Percentiles rank a stretch among this genome's conserved stretches.
Conservation (phyloP, 1,139 yeast species). For the Yamadazyma triangularis region DNA sequence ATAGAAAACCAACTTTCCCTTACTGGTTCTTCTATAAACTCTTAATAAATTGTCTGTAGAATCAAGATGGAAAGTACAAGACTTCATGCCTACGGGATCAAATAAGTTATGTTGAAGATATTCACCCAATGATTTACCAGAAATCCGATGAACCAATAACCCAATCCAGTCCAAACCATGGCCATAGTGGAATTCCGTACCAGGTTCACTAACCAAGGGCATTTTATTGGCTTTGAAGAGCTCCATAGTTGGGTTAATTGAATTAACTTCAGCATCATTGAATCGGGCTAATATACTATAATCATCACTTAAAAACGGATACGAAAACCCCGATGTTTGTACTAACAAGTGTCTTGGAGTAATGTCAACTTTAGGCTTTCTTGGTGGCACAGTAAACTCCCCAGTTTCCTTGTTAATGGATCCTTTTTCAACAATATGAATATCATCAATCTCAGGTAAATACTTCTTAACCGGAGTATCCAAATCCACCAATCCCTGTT, state of each 20-base stretch:
- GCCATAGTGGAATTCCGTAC: constrained; percentile 49
- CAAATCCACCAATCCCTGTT: constrained; percentile 37
- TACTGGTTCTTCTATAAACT: constrained; percentile 19
- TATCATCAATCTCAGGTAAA: constrained; percentile 36
- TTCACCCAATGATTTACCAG: constrained; percentile 40
- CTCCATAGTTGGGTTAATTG: constrained; percentile 18
- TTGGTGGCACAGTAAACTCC: constrained; percentile 23
- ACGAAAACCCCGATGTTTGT: constrained; percentile 51
- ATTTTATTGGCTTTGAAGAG: constrained; percentile 24
- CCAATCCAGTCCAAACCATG: constrained; percentile 53
- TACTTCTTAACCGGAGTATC: constrained; percentile 38
- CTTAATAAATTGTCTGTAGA: constrained; percentile 21
- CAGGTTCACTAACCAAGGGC: constrained; percentile 52
- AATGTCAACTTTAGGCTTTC: constrained; percentile 30
- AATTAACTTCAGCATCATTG: constrained; percentile 6
- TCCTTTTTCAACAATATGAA: constrained; percentile 37
- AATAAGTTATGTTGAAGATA: constrained; percentile 37
- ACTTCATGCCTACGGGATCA: constrained; percentile 39
- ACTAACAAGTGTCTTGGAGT: constrained; percentile 47
- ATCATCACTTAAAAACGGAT: constrained; percentile 31
- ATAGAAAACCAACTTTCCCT: constrained; percentile 13
- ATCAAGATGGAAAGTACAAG: constrained; percentile 32
- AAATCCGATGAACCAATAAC: constrained; percentile 35
- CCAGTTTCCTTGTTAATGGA: constrained; percentile 31
- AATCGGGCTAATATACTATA: constrained; percentile 7